A percentile compares a stretch with the other conserved stretches of the same genome.
These are phyloP conservation scores for Yarrowia porcina DNA, from an alignment of 805 yeast species.

Conservation along the genomic window DNA sequence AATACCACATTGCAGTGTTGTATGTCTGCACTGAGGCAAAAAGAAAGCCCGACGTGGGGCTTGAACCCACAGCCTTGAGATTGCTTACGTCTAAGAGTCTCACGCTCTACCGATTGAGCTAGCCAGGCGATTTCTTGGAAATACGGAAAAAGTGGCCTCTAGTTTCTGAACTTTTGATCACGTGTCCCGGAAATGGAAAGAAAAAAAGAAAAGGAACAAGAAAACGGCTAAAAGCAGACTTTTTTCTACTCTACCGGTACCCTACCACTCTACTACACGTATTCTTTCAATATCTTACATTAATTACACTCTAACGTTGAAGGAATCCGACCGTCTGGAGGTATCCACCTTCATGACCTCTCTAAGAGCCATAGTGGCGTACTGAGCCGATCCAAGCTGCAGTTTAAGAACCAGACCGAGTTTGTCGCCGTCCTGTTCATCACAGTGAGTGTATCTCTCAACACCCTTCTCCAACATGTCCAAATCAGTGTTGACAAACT, in stretches of 20 bases:
- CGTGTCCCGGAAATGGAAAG: not conserved
- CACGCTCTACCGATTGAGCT: conserved; percentile 25
- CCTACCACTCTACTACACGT: no score
- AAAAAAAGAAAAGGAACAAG: no score
- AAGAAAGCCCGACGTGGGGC: conserved; percentile 25
- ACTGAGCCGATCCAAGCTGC: conserved; percentile 79
- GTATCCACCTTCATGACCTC: conserved; percentile 65
- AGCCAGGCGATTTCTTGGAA: conserved; percentile 1
- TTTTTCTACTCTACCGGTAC: no score
- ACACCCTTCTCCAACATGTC: conserved; percentile 46
- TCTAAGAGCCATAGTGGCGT: conserved; percentile 96
- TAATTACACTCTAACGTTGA: conserved; percentile 27
- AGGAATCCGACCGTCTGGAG: conserved; percentile 33
- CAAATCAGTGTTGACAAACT: conserved; percentile 75
- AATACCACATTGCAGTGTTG: no score
- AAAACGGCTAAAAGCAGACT: no score
- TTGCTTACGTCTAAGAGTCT: conserved; percentile 1
- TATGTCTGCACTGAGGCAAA: not conserved
- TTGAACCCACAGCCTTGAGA: conserved; percentile 25
- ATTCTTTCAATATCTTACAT: not conserved
- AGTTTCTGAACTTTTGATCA: not conserved
- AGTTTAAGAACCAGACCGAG: conserved; percentile 72
- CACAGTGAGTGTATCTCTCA: conserved; percentile 33
- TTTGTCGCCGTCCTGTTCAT: conserved; percentile 43
- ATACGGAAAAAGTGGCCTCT: not conserved